Evolutionary conservation across 179 eudicot species (phyloP).

Genomic region (Gypsophila paniculata): DNA sequence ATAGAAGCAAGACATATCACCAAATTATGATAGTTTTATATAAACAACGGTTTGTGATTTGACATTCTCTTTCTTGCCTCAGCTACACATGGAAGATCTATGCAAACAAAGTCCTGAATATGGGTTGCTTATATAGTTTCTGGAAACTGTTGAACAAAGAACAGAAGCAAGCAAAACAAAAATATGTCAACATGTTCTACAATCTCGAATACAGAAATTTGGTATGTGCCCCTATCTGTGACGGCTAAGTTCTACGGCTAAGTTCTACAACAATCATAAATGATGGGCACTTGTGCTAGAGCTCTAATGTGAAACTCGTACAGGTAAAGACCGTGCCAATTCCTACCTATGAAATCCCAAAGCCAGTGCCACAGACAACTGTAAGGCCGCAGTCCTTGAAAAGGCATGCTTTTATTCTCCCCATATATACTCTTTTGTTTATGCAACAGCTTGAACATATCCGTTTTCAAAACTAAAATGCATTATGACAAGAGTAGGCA

Average conservation of each 20-base stretch:
- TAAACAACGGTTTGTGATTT: background rate
- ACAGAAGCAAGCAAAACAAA: constrained; percentile 58
- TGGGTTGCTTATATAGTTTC: constrained; percentile 60
- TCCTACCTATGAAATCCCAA: constrained; percentile 37
- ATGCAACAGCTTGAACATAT: constrained; percentile 4
- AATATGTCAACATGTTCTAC: constrained; percentile 66
- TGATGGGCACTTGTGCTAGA: constrained; percentile 10
- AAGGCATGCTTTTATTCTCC: constrained; percentile 37
- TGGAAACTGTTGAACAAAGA: constrained; percentile 58
- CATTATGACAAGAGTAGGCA: background rate
- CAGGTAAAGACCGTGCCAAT: constrained; percentile 47
- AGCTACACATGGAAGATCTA: constrained; percentile 84
- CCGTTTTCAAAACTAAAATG: background rate
- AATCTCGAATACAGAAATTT: constrained; percentile 49
- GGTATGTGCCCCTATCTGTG: constrained; percentile 32
- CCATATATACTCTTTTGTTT: constrained; percentile 7
- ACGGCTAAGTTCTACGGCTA: background rate
- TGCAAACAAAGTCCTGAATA: constrained; percentile 54
- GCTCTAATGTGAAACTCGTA: constrained; percentile 21
- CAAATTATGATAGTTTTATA: constrained; percentile 3
- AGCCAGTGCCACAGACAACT: constrained; percentile 35
- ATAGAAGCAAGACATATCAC: background rate
- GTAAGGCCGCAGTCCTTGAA: constrained; percentile 34
- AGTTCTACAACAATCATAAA: constrained; percentile 11
- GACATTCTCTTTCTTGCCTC: background rate